phyloP scores from a whole-genome alignment of 805 yeast genomes.

The Barnettozyma populi region DNA sequence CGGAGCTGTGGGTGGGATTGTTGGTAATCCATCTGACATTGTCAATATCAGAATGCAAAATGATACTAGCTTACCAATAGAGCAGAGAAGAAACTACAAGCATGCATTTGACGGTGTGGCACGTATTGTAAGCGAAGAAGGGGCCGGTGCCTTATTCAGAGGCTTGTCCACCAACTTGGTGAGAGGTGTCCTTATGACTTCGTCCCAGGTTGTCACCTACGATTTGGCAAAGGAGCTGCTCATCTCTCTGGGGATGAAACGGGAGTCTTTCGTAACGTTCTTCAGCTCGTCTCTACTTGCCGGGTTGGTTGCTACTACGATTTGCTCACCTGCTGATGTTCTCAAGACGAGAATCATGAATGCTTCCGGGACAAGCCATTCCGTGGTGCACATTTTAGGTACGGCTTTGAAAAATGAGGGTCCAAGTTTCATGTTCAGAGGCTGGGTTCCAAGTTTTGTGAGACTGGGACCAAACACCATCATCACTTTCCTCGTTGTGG shows the following conservation, averaged over 20 bases:
- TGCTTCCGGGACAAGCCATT: constrained; percentile 34
- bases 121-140: constrained; percentile 58
- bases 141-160: constrained; percentile 51
- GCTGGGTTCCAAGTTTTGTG: constrained; percentile 85
- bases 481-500: constrained; percentile 62
- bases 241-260: constrained; percentile 49
- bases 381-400: constrained; percentile 45
- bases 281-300: constrained; percentile 75
- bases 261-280: constrained; percentile 63
- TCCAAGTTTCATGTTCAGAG: constrained; percentile 75
- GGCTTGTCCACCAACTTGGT: constrained; percentile 75
- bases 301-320: constrained; percentile 85
- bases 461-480: constrained; percentile 82
- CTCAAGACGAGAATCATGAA: constrained; percentile 87
- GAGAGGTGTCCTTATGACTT: constrained; percentile 84
- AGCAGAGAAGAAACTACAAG: constrained; percentile 63
- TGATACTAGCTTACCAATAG: constrained; percentile 63
- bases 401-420: constrained; percentile 67
- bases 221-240: constrained; percentile 65
- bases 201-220: constrained; percentile 84
- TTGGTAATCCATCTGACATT: constrained; percentile 86
- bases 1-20: constrained; percentile 78
- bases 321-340: constrained; percentile 90
- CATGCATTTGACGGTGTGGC: constrained; percentile 74
- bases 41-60: constrained; percentile 90